These are phyloP conservation scores for Endocarpon pusillum DNA, from an alignment of 495 filamentous ascomycete species.

Conservation along the genomic window DNA sequence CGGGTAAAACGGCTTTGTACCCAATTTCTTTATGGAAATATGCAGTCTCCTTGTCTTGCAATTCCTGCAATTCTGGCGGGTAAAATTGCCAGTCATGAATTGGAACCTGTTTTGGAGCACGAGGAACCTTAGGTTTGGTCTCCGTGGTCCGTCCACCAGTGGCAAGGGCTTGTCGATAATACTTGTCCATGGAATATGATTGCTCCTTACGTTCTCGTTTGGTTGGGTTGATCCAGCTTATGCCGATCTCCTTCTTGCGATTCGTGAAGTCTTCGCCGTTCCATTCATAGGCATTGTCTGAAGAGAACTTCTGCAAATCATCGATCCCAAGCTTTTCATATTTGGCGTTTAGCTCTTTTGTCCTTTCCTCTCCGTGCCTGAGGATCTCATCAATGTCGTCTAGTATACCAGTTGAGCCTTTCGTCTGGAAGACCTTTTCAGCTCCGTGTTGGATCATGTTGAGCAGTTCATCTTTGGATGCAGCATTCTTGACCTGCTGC, in stretches of 20 bases:
- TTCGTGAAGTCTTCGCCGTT: constrained; percentile 87
- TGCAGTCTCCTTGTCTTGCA: constrained; percentile 93
- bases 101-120: constrained; percentile 79
- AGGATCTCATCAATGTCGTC: constrained; percentile 84
- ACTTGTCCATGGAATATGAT: constrained; percentile 96
- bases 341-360: constrained; percentile 72
- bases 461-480: constrained; percentile 89
- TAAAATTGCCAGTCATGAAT: constrained; percentile 99
- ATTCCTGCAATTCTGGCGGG: constrained; percentile 57
- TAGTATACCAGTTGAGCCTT: constrained; percentile 38
- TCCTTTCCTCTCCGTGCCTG: constrained; percentile 72
- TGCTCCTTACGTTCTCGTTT: constrained; percentile 98
- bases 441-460: constrained; percentile 98
- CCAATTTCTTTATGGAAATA: constrained; percentile 89
- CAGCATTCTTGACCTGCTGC: constrained; percentile 67
- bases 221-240: constrained; percentile 95
- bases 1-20: constrained; percentile 73
- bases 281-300: constrained; percentile 96
- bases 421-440: constrained; percentile 69
- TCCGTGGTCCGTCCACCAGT: constrained; percentile 76
- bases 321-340: constrained; percentile 98
- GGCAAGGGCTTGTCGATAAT: constrained; percentile 80
- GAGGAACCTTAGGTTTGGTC: constrained; percentile 85
- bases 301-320: constrained; percentile 93
- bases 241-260: constrained; percentile 82